Evolutionary conservation across 352 stramenopile species (phyloP), one percentile per base, ranked within the genome.

Genomic region (Phytophthora colocasiae): DNA sequence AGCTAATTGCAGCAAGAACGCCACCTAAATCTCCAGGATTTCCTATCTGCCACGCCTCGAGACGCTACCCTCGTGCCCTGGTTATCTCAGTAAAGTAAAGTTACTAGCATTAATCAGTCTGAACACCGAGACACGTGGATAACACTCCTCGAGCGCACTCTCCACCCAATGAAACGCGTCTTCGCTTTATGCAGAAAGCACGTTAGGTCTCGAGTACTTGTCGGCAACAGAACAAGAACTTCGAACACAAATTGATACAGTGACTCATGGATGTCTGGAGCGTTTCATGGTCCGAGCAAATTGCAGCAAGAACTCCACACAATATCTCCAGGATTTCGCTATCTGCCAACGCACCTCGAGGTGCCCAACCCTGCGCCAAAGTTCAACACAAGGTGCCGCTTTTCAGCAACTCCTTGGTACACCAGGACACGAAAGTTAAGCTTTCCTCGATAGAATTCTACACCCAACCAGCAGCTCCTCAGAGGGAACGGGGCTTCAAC

Each of bases 281-380:
- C 78, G 67, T 91, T 89, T 87, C 82, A 91, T 91, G 80, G 82
- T 84, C 73, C 82, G 69, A 77, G 74, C 71, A 70, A 87, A 87
- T 86, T 87, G 78, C 80, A 77, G 75, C 78, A 77, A 75, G 78
- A 87, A 89, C 82, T 88, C 82, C 82, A 89, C 82, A 89, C 80
- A 90, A 66, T 86, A 78, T 75, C 82, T 85, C 78, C 73, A 72
- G 46, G 6, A 32, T 27, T 63, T 87, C 43, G 22, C 39, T 90
- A 63, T 88, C 41, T 75, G 81, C 81, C 75, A 64, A 79, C 54
- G 52, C 48, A 47, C 36, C 26, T 70, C 63, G 45, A 70, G 49
- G 61, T 26, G 47, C 57, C 41, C 55, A 24, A 22, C 45, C 57
- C 34, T n/a, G 31, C 19, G 44, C 43, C 55, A 9, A 43, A 14